Conservation (phyloP, 306 rosid species). For the Dryas octopetala region DNA sequence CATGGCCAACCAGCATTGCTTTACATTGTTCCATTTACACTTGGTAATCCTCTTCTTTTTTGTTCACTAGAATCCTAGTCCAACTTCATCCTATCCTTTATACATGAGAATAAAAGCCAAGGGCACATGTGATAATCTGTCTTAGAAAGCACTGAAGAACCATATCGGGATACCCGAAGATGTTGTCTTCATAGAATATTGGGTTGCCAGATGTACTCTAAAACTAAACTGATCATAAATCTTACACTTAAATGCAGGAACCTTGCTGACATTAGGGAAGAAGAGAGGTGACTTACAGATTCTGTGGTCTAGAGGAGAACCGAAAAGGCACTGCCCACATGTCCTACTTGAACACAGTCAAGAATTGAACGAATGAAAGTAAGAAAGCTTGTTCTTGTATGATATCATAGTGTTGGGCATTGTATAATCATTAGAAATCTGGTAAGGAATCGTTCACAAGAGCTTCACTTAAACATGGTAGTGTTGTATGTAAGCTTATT, state of each 20-base stretch:
- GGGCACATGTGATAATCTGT: background rate
- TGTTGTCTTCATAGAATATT: background rate
- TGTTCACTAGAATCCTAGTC: background rate
- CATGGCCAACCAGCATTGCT: constrained; percentile 98
- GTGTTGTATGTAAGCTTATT: constrained; percentile 15
- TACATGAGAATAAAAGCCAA: background rate
- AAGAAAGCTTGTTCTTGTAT: constrained; percentile 24
- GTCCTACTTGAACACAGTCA: constrained; percentile 44
- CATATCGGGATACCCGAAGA: background rate
- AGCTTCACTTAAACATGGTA: constrained; percentile 8
- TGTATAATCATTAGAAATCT: constrained; percentile 25
- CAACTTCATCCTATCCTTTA: background rate
- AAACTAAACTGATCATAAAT: constrained; percentile 14
- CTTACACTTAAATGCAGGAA: constrained; percentile 54
- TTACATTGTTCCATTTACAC: constrained; percentile 91
- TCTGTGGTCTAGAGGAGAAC: constrained; percentile 80
- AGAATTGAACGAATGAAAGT: constrained; percentile 47
- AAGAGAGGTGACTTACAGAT: constrained; percentile 71
- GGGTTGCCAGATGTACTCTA: background rate
- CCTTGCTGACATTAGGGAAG: constrained; percentile 63
- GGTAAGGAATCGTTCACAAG: constrained; percentile 17
- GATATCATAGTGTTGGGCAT: constrained; percentile 17
- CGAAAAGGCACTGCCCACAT: constrained; percentile 78
- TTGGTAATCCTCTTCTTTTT: constrained; percentile 48
- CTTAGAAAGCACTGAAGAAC: background rate